Percentiles rank a stretch among this genome's conserved stretches.
Conservation (phyloP, 169 alveolate species). For the Plasmodium vivax region DNA sequence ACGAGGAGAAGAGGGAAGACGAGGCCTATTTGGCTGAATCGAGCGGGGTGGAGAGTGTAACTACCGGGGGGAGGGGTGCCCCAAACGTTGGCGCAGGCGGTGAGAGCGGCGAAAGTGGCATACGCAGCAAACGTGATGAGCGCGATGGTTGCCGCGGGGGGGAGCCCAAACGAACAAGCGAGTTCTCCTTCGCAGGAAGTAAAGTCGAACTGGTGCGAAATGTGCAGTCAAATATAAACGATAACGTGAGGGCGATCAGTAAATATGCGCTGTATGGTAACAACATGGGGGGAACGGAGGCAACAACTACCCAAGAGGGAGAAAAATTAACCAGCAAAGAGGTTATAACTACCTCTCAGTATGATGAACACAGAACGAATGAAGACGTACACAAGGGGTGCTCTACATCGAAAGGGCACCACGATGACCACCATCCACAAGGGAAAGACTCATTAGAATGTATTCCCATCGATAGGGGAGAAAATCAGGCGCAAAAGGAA, state of each 20-base stretch:
- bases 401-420: slow-evolving; percentile 23
- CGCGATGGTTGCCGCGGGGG: not conserved
- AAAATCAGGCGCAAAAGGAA: slow-evolving; percentile 15
- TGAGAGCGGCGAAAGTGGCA: too few relatives aligned
- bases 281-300: slow-evolving; percentile 1
- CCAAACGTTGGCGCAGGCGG: not conserved
- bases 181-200: not conserved
- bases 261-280: not conserved
- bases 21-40: not conserved
- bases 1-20: not conserved
- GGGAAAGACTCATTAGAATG: not conserved
- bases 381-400: slow-evolving; percentile 13
- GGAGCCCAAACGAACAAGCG: not conserved
- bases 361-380: not conserved
- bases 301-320: not conserved
- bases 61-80: not conserved
- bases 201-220: not conserved
- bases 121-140: not conserved
- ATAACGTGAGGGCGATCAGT: not conserved
- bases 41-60: not conserved
- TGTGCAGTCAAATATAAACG: not conserved
- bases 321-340: not conserved
- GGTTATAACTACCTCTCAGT: not conserved
- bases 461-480: not conserved
- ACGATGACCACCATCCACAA: not conserved